Evolutionary conservation across 805 yeast species (phyloP).

Genomic region (Cyberlindnera euphorbiiphila): DNA sequence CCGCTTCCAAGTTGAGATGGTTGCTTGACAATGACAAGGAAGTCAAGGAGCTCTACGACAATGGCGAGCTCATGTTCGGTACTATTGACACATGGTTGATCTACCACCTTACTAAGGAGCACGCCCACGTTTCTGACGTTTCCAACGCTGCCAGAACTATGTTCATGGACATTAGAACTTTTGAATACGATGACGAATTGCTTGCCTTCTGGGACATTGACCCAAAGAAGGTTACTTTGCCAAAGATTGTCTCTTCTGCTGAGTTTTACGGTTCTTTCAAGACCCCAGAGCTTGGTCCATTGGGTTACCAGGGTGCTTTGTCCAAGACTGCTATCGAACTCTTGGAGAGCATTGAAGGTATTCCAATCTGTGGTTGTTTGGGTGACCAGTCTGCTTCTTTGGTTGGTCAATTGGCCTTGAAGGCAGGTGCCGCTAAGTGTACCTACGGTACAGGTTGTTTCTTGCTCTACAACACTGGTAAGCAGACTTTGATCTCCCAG

Average conservation of each 20-base stretch:
- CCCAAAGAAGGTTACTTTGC: constrained; percentile 57
- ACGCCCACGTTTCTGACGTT: constrained; percentile 74
- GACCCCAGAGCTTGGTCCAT: constrained; percentile 51
- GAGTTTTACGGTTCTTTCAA: constrained; percentile 72
- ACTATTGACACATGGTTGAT: constrained; percentile 94
- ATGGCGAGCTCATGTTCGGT: constrained; percentile 83
- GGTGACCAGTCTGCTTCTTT: constrained; percentile 95
- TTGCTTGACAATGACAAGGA: constrained; percentile 71
- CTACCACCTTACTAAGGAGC: constrained; percentile 71
- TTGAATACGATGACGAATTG: constrained; percentile 71
- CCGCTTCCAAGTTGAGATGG: constrained; percentile 90
- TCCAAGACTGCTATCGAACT: constrained; percentile 50
- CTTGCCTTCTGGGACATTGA: constrained; percentile 80
- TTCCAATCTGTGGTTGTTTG: constrained; percentile 83
- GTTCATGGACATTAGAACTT: constrained; percentile 77
- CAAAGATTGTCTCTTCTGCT: constrained; percentile 75
- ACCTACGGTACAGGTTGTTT: constrained; percentile 97
- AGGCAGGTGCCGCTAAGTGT: constrained; percentile 84
- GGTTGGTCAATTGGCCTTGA: constrained; percentile 87
- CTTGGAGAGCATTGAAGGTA: constrained; percentile 46
- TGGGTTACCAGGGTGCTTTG: constrained; percentile 48
- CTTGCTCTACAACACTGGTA: constrained; percentile 83
- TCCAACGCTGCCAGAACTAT: constrained; percentile 91
- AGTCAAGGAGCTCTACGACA: constrained; percentile 64
- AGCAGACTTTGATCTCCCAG: constrained; percentile 59